Conservation (phyloP, 768 basidiomycete genomes). For the Boletus insuetus region DNA sequence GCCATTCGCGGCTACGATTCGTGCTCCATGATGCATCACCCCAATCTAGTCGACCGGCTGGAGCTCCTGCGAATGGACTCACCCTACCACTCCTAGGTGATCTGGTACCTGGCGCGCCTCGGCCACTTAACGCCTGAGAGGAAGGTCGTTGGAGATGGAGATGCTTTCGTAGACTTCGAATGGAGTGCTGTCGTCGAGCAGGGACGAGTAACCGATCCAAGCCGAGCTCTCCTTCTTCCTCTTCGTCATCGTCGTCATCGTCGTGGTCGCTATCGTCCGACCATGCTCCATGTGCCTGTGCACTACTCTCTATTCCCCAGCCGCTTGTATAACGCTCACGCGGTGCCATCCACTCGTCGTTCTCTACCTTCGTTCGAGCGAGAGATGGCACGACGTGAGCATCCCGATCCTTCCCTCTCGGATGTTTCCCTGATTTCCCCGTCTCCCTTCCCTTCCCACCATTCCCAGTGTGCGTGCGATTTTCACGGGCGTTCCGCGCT, state of each 20-base stretch:
- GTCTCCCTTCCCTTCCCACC: constrained; percentile 26
- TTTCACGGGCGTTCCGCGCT: constrained; percentile 29
- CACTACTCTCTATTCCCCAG: constrained; percentile 28
- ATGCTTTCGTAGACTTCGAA: constrained; percentile 67
- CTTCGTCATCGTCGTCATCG: constrained; percentile 40
- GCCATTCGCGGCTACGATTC: constrained; percentile 24
- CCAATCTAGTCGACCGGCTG: constrained; percentile 13
- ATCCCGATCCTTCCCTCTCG: constrained; percentile 30
- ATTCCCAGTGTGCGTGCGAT: constrained; percentile 7
- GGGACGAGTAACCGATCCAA: constrained; percentile 67
- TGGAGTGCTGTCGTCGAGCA: constrained; percentile 70
- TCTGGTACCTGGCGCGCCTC: constrained; percentile 10
- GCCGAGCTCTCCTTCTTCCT: constrained; percentile 58
- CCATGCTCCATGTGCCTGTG: constrained; percentile 15
- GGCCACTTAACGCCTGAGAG: constrained; percentile 9
- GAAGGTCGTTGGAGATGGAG: constrained; percentile 42
- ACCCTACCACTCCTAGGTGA: constrained; percentile 17
- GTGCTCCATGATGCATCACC: constrained; percentile 21
- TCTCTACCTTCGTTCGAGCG: constrained; percentile 58
- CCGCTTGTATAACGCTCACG: constrained; percentile 34
- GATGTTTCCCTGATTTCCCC: constrained; percentile 17
- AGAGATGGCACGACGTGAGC: constrained; percentile 53
- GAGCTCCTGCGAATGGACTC: constrained; percentile 15
- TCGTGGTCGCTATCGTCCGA: constrained; percentile 31
- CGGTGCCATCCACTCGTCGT: constrained; percentile 48